phyloP scores from a whole-genome alignment of 331 rosid species.

The Spiraea crenata region DNA sequence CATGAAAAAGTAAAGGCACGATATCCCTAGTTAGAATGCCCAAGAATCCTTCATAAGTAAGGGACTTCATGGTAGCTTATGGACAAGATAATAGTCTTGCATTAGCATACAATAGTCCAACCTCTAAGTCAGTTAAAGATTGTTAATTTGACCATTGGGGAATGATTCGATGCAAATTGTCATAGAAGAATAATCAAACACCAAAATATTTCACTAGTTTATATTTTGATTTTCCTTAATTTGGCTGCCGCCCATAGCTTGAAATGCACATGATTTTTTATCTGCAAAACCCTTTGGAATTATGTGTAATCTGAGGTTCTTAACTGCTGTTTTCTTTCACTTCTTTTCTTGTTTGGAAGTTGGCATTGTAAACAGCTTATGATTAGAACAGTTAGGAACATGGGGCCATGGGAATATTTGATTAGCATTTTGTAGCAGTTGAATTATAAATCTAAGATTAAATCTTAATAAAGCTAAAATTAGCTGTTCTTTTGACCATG shows the following conservation, averaged over 20 bases:
- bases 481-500: conserved; percentile 26
- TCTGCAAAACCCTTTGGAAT: background rate
- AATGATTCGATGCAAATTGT: conserved; percentile 48
- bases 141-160: conserved; percentile 32
- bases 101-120: conserved; percentile 29
- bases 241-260: conserved; percentile 33
- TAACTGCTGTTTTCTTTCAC: conserved; percentile 13
- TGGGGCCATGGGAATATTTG: conserved; percentile 51
- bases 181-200: background rate
- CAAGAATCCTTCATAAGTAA: conserved; percentile 21
- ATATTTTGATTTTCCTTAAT: conserved; percentile 41
- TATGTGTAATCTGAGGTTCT: conserved; percentile 15
- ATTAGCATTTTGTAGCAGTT: conserved; percentile 26
- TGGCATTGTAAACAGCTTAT: conserved; percentile 32
- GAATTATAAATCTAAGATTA: background rate
- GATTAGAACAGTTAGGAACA: conserved; percentile 40
- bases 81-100: conserved; percentile 55
- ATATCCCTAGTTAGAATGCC: conserved; percentile 25
- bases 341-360: conserved; percentile 43
- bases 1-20: conserved; percentile 23
- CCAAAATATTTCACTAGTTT: background rate
- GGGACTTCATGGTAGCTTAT: conserved; percentile 30
- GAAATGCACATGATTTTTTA: conserved; percentile 42
- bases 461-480: conserved; percentile 5
- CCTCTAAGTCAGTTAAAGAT: conserved; percentile 21